Base-by-base conservation (phyloP, 2,329 filamentous ascomycete genomes). In the Penicillium sp. region DNA sequence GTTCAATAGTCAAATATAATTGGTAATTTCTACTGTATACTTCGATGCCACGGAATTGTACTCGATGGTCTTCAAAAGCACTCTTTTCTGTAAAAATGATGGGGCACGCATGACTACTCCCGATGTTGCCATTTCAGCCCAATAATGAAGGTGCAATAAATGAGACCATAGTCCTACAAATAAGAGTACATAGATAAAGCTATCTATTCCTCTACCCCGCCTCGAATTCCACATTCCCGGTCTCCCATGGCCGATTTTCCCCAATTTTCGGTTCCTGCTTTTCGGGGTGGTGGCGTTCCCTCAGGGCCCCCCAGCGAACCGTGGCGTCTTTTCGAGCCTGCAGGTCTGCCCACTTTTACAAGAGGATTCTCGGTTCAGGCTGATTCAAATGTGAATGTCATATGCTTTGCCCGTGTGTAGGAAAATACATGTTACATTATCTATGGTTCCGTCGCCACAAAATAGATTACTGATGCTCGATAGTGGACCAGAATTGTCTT, bases 281-380 rank as follows among this genome's bases (percentile, higher is more conserved):
- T 49, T 30, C 26, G 26, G 45, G 30, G 46, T 30, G 26, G 46
- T 33, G 28, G 46, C 46, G 49, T 46, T 62, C 48, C 56, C 19
- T 22, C 56, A 57, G 26, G 52, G 42, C 42, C 16, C 42, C 22
- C 11, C 56, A 19, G 25, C 51, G 57, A 59, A 48, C 52, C 42
- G 48, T 62, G 56, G 59, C 52, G 52, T 51, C 14, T 30, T 51
- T 35, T n/a, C 4, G 13, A 13, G 11, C 35, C 35, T 38, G 28
- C 48, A 52, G 37, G n/a, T 11, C 49, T 33, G 6, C 30, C 16
- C 28, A 51, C 30, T 16, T 38, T 19, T 52, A 26, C 49, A 38
- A 30, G 13, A 51, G 43, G 25, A 8, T 48, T 48, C 26, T 48
- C 45, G 45, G 45, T 10, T n/a, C 25, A 16, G n/a, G 10, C 10